Evolutionary conservation across 495 filamentous ascomycete species (phyloP).

Genomic region (Penicillium atrosanguineum): DNA sequence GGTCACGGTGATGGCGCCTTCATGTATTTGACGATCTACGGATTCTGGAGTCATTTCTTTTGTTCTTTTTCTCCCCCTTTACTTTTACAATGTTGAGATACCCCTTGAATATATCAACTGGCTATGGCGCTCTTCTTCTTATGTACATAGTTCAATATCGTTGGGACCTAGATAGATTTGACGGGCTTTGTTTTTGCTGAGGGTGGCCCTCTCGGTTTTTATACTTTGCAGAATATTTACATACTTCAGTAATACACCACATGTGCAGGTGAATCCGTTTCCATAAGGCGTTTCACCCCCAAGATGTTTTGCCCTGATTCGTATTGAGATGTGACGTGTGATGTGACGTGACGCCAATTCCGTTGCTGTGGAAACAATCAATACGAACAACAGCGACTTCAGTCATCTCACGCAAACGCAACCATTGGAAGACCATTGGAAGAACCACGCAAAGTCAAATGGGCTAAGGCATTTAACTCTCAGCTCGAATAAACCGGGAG

Average conservation of each 20-base stretch:
- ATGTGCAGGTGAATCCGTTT: no score
- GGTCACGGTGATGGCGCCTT: conserved; percentile 14
- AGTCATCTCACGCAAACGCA: not conserved
- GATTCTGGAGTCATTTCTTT: conserved; percentile 16
- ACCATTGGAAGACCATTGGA: no score
- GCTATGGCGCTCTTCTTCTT: conserved; percentile 29
- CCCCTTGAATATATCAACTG: conserved; percentile 42
- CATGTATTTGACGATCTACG: conserved; percentile 26
- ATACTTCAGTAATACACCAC: not conserved
- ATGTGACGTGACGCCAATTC: not conserved
- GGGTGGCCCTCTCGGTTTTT: conserved; percentile 9
- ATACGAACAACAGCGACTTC: not conserved
- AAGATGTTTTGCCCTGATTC: no score
- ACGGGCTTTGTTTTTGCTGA: conserved; percentile 12
- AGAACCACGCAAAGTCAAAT: not conserved
- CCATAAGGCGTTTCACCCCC: not conserved
- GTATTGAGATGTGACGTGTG: no score
- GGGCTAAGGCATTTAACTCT: not conserved
- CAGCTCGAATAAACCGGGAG: not conserved
- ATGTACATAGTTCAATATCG: conserved; percentile 42
- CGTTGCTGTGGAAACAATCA: conserved; percentile 26
- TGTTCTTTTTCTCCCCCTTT: conserved; percentile 12
- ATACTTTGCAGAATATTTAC: not conserved
- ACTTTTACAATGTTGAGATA: conserved; percentile 29
- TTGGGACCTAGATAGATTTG: conserved; percentile 35